These are phyloP conservation scores for Aureobasidium subglaciale DNA, from an alignment of 2,329 filamentous ascomycete genomes.

Conservation along the genomic window DNA sequence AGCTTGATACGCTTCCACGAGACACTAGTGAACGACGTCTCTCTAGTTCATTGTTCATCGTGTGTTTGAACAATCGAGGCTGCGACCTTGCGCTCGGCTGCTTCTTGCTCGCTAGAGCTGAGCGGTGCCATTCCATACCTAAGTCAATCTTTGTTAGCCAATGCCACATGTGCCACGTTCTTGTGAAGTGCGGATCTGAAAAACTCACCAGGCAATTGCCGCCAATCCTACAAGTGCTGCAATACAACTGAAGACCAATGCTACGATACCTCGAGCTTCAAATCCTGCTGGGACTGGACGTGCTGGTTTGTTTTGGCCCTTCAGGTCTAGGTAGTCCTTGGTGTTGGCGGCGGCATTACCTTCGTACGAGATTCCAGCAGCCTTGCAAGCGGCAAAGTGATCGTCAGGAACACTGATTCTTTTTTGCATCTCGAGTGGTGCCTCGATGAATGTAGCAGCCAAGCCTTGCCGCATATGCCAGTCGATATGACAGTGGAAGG, in stretches of 20 bases:
- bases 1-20: no score
- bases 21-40: not conserved
- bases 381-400: conserved; percentile 54
- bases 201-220: conserved; percentile 59
- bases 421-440: conserved; percentile 52
- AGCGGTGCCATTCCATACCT: conserved; percentile 30
- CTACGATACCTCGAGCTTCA: conserved; percentile 63
- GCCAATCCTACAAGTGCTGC: conserved; percentile 61
- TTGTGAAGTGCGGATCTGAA: conserved; percentile 11
- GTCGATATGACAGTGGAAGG: conserved; percentile 35
- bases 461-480: conserved; percentile 49
- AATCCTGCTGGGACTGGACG: conserved; percentile 60
- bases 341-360: conserved; percentile 75
- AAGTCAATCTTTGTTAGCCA: conserved; percentile 18
- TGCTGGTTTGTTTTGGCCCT: conserved; percentile 52
- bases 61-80: conserved; percentile 12
- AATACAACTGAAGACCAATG: conserved; percentile 64
- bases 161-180: not conserved
- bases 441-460: conserved; percentile 46
- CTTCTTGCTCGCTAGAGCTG: conserved; percentile 22
- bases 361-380: conserved; percentile 40
- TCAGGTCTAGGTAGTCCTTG: conserved; percentile 54
- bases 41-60: not conserved
- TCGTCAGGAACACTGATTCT: conserved; percentile 54
- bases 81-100: conserved; percentile 22